phyloP scores from a whole-genome alignment of 1,284 basidiomycete genomes.

The Leccinum pachyderme region DNA sequence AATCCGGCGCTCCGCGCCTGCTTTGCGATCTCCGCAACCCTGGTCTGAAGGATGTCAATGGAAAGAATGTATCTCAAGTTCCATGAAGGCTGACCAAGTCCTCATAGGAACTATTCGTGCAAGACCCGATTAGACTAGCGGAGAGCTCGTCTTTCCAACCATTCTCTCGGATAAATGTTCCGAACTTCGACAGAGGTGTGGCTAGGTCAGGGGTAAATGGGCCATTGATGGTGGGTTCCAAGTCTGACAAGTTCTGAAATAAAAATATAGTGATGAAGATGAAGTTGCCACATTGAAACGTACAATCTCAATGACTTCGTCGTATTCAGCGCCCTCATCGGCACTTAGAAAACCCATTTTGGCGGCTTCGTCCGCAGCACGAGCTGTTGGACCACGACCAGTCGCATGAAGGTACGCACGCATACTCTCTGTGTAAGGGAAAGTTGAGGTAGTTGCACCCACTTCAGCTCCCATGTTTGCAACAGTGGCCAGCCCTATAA shows the following conservation, averaged over 20 bases:
- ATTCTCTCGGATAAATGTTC: constrained; percentile 74
- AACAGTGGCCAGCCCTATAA: constrained; percentile 82
- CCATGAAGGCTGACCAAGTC: constrained; percentile 65
- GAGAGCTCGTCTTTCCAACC: constrained; percentile 92
- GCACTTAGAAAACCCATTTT: constrained; percentile 75
- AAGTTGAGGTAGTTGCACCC: constrained; percentile 96
- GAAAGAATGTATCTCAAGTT: not conserved
- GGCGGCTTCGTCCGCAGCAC: constrained; percentile 86
- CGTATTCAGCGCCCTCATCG: constrained; percentile 92
- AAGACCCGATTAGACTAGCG: constrained; percentile 93
- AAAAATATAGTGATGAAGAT: not conserved
- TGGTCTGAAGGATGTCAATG: constrained; percentile 33
- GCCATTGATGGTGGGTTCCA: constrained; percentile 96
- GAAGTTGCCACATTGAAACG: constrained; percentile 28
- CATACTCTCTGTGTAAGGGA: constrained; percentile 95
- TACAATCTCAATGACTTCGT: constrained; percentile 93
- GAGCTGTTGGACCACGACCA: constrained; percentile 84
- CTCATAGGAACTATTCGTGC: constrained; percentile 97
- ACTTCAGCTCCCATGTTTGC: constrained; percentile 99
- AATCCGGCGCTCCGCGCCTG: constrained; percentile 88
- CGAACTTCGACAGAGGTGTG: constrained; percentile 93
- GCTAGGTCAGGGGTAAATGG: constrained; percentile 98
- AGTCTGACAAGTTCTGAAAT: constrained; percentile 76
- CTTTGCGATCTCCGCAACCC: constrained; percentile 87
- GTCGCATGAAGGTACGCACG: constrained; percentile 88